A percentile compares a stretch with the other conserved stretches of the same genome.
phyloP scores from a whole-genome alignment of 2,329 filamentous ascomycete genomes.

The Aspergillus sp. region DNA sequence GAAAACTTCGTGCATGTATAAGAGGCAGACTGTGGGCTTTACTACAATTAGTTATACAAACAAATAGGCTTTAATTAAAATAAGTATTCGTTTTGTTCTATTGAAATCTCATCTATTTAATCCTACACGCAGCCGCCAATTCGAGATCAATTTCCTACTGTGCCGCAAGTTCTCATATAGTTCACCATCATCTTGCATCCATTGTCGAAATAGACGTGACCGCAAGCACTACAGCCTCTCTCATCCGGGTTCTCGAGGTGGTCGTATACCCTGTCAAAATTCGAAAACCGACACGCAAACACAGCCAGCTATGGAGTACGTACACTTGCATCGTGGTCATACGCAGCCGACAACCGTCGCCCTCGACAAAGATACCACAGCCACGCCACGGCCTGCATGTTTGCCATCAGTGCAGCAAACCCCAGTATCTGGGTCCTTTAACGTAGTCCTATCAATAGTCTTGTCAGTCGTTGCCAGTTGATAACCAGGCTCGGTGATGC shows the following conservation, averaged over 20 bases:
- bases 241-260: background rate
- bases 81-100: no score
- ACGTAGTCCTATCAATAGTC: background rate
- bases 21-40: no score
- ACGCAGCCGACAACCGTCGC: constrained; percentile 3
- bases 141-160: no score
- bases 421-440: background rate
- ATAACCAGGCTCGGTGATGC: background rate
- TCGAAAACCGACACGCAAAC: no score
- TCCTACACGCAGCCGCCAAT: no score
- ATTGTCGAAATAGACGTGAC: constrained; percentile 4
- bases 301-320: no score
- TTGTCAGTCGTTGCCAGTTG: background rate
- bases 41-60: no score
- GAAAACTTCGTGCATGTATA: no score
- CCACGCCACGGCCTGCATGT: constrained; percentile 9
- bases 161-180: background rate
- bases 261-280: constrained; percentile 8
- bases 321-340: background rate
- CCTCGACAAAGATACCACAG: constrained; percentile 11
- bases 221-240: constrained; percentile 7
- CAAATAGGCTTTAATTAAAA: no score
- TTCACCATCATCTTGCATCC: constrained; percentile 7
- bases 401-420: constrained; percentile 9
- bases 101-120: no score